phyloP scores from a whole-genome alignment of 495 filamentous ascomycete species.

The Schizothecium vesticola region DNA sequence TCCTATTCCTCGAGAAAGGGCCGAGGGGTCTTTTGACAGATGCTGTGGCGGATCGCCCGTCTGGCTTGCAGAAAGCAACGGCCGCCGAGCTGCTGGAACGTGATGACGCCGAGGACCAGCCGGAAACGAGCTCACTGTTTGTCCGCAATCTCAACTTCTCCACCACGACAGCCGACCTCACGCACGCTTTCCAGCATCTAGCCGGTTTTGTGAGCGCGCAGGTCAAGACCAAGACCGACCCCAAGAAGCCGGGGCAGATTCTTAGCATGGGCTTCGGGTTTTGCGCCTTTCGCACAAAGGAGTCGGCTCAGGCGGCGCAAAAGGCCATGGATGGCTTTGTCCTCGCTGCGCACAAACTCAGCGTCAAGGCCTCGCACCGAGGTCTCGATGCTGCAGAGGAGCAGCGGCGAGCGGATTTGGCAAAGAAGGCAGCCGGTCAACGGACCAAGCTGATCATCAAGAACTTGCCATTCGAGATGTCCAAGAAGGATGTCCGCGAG shows the following conservation, averaged over 20 bases:
- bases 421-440: conserved; percentile 65
- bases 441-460: conserved; percentile 95
- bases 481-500: conserved; percentile 81
- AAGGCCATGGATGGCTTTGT: conserved; percentile 79
- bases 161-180: conserved; percentile 71
- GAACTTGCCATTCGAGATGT: conserved; percentile 93
- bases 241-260: conserved; percentile 73
- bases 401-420: conserved; percentile 68
- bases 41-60: conserved; percentile 32
- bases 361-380: conserved; percentile 78
- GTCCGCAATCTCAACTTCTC: conserved; percentile 88
- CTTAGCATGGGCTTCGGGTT: conserved; percentile 98
- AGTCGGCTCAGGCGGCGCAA: conserved; percentile 70
- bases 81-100: conserved; percentile 52
- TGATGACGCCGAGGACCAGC: conserved; percentile 46
- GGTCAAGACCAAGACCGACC: conserved; percentile 82
- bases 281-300: conserved; percentile 74
- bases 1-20: conserved; percentile 90
- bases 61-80: conserved; percentile 37
- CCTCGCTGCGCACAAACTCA: conserved; percentile 78
- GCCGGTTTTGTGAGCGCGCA: conserved; percentile 79
- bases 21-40: conserved; percentile 71
- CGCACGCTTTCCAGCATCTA: conserved; percentile 68
- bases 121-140: conserved; percentile 75
- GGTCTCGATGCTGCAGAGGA: conserved; percentile 83